Percentiles rank a stretch among this genome's conserved stretches.
phyloP scores from a whole-genome alignment of 257 asterid genomes.

The Catharanthus roseus region DNA sequence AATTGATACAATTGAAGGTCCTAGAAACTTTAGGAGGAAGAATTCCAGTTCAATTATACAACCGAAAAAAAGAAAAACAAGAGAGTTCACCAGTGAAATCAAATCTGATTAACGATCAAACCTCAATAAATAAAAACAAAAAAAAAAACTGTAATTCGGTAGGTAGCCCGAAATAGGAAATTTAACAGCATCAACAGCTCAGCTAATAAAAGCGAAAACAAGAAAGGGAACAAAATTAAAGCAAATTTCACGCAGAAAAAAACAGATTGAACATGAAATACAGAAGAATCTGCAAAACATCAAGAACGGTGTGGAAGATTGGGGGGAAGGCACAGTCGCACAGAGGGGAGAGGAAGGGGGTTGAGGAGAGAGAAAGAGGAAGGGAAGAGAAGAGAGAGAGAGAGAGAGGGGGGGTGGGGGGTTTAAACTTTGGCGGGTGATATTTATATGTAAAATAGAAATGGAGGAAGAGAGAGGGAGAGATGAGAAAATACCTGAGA shows the following conservation, averaged over 20 bases:
- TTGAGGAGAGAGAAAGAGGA: neutral
- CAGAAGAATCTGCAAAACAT: neutral
- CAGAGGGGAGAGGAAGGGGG: neutral
- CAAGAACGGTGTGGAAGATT: neutral
- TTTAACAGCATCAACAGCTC: slow-evolving; percentile 1
- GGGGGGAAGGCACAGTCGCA: neutral
- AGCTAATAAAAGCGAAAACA: neutral
- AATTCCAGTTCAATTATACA: neutral
- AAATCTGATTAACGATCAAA: slow-evolving; percentile 1
- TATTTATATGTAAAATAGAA: neutral
- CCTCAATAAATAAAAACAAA: neutral
- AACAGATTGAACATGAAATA: neutral
- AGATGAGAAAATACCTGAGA: slow-evolving; percentile 44
- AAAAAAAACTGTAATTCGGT: neutral
- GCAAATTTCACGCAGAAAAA: neutral
- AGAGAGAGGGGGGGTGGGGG: neutral
- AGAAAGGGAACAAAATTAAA: neutral
- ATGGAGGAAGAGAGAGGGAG: slow-evolving; percentile 11
- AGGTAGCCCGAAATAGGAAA: neutral
- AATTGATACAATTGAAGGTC: neutral
- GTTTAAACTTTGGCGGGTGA: slow-evolving; percentile 20
- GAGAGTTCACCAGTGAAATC: neutral
- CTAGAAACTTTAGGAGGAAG: neutral
- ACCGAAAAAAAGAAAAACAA: too few species aligned
- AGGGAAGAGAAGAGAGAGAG: neutral